A percentile compares a stretch with the other conserved stretches of the same genome.
phyloP scores from a whole-genome alignment of 2,329 filamentous ascomycete species.

The Ploettnerulaceae sp. region DNA sequence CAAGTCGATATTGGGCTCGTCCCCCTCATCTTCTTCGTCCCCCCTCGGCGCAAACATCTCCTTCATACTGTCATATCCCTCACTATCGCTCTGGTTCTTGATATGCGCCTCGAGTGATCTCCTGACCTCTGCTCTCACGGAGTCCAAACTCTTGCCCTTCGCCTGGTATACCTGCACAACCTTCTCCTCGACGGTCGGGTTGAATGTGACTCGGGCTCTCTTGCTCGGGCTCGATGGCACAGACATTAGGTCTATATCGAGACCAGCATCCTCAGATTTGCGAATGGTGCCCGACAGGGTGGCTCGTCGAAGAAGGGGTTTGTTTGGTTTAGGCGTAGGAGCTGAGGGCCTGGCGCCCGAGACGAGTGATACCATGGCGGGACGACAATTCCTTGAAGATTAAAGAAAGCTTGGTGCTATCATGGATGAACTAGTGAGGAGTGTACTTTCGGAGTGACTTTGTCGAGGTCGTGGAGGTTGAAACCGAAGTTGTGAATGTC shows the following conservation, averaged over 20 bases:
- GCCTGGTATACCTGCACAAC: constrained; percentile 29
- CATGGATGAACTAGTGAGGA: constrained; percentile 12
- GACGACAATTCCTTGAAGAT: constrained; percentile 9
- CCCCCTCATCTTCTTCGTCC: constrained; percentile 21
- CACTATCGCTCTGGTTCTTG: constrained; percentile 46
- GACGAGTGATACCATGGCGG: constrained; percentile 27
- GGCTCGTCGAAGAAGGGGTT: constrained; percentile 29
- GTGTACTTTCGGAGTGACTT: not conserved
- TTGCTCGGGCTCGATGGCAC: constrained; percentile 28
- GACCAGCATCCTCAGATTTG: constrained; percentile 28
- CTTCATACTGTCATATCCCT: constrained; percentile 58
- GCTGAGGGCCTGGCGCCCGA: constrained; percentile 14
- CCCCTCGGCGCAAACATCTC: constrained; percentile 42
- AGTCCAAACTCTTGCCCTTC: constrained; percentile 27
- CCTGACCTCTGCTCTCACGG: constrained; percentile 31
- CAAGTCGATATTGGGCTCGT: constrained; percentile 38
- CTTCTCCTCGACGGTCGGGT: constrained; percentile 33
- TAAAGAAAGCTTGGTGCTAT: constrained; percentile 8
- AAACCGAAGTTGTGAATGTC: not conserved
- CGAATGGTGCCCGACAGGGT: constrained; percentile 29
- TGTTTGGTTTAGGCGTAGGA: constrained; percentile 23
- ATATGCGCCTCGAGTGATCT: constrained; percentile 49
- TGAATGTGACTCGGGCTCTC: constrained; percentile 31
- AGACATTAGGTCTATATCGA: constrained; percentile 26
- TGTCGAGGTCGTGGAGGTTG: not conserved